Percentiles rank a stretch among this genome's conserved stretches.
These are phyloP conservation scores for Acorus gramineus DNA, from an alignment of 106 monocot species.

Conservation along the genomic window DNA sequence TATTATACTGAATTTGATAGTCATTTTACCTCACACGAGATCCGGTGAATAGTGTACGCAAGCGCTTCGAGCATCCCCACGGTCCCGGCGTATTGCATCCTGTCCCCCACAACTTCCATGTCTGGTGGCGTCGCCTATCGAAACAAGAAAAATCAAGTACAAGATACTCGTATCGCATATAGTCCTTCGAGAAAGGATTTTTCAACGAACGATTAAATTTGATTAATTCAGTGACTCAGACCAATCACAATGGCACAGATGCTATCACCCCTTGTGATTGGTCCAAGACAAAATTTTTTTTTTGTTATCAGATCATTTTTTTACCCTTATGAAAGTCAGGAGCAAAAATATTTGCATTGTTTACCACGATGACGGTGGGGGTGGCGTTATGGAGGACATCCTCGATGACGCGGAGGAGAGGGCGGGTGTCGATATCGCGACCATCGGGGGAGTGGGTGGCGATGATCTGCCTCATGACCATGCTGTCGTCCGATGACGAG, in stretches of 20 bases:
- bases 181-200: too few relatives aligned
- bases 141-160: neutral
- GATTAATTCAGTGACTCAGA: too few relatives aligned
- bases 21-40: slow-evolving; percentile 49
- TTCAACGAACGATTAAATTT: too few relatives aligned
- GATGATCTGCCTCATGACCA: slow-evolving; percentile 56
- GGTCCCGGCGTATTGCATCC: slow-evolving; percentile 8
- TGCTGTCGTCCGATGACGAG: slow-evolving; percentile 50
- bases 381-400: slow-evolving; percentile 42
- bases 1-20: too few relatives aligned
- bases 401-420: slow-evolving; percentile 47
- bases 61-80: slow-evolving; percentile 36
- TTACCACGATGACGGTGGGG: slow-evolving; percentile 42
- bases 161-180: neutral
- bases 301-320: neutral
- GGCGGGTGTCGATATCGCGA: slow-evolving; percentile 38
- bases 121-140: slow-evolving; percentile 23
- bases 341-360: neutral
- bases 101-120: slow-evolving; percentile 28
- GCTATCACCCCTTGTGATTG: too few relatives aligned
- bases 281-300: neutral
- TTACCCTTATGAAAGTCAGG: too few relatives aligned
- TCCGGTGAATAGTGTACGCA: slow-evolving; percentile 57
- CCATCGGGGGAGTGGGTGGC: slow-evolving; percentile 68
- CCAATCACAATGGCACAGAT: too few relatives aligned